phyloP scores from a whole-genome alignment of 371 early-diverging fungal species.

The Mortierella polycephala region DNA sequence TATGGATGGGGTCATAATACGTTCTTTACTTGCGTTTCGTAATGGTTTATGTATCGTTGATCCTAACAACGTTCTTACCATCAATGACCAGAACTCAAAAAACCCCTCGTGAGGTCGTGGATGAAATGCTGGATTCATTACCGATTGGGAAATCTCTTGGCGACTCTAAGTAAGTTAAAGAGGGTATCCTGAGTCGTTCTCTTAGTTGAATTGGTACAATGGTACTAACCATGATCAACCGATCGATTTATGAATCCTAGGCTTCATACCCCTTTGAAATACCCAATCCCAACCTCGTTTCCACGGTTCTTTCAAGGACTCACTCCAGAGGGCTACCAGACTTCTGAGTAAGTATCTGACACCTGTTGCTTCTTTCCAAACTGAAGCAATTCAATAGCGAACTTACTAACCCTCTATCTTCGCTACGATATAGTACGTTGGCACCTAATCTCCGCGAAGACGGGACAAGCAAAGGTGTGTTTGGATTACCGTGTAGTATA shows the following conservation, averaged over 20 bases:
- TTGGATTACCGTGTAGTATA: neutral
- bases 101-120: slow-evolving; percentile 39
- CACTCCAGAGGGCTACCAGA: slow-evolving; percentile 35
- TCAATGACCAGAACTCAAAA: slow-evolving; percentile 24
- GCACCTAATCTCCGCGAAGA: slow-evolving; percentile 32
- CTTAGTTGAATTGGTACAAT: neutral
- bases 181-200: neutral
- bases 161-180: slow-evolving; percentile 21
- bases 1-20: neutral
- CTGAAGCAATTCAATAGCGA: no score
- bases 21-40: neutral
- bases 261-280: slow-evolving; percentile 23
- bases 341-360: slow-evolving; percentile 8
- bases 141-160: slow-evolving; percentile 49
- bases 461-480: slow-evolving; percentile 48
- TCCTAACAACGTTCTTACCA: no score
- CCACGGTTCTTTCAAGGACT: slow-evolving; percentile 47
- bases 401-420: neutral
- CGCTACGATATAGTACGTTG: slow-evolving; percentile 4
- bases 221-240: neutral
- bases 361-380: no score
- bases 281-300: slow-evolving; percentile 48
- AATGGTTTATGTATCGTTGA: no score
- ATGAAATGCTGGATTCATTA: slow-evolving; percentile 35
- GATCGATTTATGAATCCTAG: slow-evolving; percentile 1